These are phyloP conservation scores for Tubosaeta sp. DNA, from an alignment of 768 basidiomycete species.

Conservation along the genomic window DNA sequence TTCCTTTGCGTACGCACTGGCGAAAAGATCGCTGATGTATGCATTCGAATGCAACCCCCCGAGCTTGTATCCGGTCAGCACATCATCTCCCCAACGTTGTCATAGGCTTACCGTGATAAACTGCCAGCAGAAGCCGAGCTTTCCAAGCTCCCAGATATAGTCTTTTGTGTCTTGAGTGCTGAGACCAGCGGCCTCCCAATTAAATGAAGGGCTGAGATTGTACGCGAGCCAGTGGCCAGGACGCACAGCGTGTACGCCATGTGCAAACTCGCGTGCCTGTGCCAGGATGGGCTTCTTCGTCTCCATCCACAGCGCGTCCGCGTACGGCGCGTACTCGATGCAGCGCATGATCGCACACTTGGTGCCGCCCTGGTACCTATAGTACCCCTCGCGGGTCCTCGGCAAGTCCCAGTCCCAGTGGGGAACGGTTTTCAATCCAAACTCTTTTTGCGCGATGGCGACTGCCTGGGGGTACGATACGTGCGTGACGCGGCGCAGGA, in stretches of 20 bases:
- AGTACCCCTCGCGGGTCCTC: constrained; percentile 92
- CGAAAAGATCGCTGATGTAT: constrained; percentile 93
- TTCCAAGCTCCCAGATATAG: constrained; percentile 91
- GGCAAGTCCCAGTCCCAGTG: constrained; percentile 97
- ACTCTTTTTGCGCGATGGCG: constrained; percentile 73
- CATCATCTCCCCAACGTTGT: neutral
- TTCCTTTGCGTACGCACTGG: constrained; percentile 80
- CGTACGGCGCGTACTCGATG: constrained; percentile 90
- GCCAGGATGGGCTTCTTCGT: constrained; percentile 90
- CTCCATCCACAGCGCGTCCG: constrained; percentile 94
- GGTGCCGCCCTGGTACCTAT: constrained; percentile 96
- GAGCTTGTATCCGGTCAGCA: constrained; percentile 49
- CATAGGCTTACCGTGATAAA: constrained; percentile 84
- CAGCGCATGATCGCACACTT: constrained; percentile 91
- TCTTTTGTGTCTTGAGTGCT: constrained; percentile 79
- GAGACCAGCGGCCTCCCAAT: constrained; percentile 93
- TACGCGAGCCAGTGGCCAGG: constrained; percentile 96
- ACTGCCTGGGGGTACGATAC: constrained; percentile 69
- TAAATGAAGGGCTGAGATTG: constrained; percentile 92
- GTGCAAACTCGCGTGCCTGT: constrained; percentile 90
- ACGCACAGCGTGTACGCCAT: constrained; percentile 75
- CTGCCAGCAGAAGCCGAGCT: constrained; percentile 97
- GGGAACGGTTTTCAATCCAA: constrained; percentile 66
- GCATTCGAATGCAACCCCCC: constrained; percentile 97
- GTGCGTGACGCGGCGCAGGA: constrained; percentile 58